Evolutionary conservation across 805 yeast species (phyloP).

Genomic region (Pichia nanzhaoensis): DNA sequence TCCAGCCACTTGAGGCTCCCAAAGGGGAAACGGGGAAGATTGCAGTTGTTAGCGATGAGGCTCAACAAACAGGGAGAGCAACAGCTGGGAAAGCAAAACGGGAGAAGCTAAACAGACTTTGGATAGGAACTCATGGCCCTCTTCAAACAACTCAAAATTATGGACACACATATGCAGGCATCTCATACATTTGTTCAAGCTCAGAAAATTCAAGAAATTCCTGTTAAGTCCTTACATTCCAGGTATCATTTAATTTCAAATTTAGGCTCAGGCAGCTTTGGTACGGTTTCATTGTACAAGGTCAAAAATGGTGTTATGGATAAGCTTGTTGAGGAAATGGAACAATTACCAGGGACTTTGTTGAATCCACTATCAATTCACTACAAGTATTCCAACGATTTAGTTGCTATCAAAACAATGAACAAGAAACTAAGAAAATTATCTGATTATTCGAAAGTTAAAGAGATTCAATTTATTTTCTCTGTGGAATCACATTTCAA

Average conservation of each 20-base stretch:
- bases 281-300: constrained; percentile 61
- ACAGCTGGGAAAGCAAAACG: neutral
- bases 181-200: neutral
- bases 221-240: constrained; percentile 35
- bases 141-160: no score
- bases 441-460: constrained; percentile 50
- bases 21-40: no score
- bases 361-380: constrained; percentile 35
- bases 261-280: constrained; percentile 74
- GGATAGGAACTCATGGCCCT: no score
- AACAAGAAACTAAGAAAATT: constrained; percentile 45
- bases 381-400: constrained; percentile 15
- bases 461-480: constrained; percentile 62
- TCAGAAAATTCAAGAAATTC: constrained; percentile 17
- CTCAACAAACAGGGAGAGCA: no score
- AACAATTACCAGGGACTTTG: constrained; percentile 37
- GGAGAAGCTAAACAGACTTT: no score
- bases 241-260: constrained; percentile 46
- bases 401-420: constrained; percentile 83
- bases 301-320: constrained; percentile 24
- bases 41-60: no score
- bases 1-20: no score
- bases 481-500: constrained; percentile 65
- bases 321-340: constrained; percentile 19
- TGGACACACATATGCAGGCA: neutral